A percentile compares a stretch with the other conserved stretches of the same genome.
phyloP scores from a whole-genome alignment of 176 grass and related monocot species.

The Hordeum vulgare region DNA sequence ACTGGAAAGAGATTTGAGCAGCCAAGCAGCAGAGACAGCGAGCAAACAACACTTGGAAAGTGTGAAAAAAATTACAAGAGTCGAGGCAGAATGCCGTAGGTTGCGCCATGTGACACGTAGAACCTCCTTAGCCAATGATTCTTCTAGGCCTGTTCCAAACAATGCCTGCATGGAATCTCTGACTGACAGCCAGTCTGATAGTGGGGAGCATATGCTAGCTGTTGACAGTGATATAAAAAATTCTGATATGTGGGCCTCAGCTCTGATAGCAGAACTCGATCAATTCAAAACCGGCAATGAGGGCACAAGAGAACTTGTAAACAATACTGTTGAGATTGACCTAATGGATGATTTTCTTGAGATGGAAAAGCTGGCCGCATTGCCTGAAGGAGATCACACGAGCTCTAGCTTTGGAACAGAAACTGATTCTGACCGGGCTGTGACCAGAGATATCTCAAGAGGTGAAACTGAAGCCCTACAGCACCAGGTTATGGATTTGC shows the following conservation, averaged over 20 bases:
- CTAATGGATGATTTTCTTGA: conserved; percentile 99
- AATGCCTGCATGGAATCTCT: conserved; percentile 55
- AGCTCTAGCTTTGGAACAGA: conserved; percentile 38
- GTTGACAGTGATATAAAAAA: conserved; percentile 58
- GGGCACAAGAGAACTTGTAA: conserved; percentile 40
- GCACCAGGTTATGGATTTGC: conserved; percentile 27
- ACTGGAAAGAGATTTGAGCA: conserved; percentile 80
- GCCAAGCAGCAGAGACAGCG: conserved; percentile 86
- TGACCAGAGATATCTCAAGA: conserved; percentile 26
- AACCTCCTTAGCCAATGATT: conserved; percentile 35
- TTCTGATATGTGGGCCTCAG: conserved; percentile 73
- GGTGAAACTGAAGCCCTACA: conserved; percentile 42
- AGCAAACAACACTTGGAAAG: conserved; percentile 90
- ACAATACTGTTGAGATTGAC: conserved; percentile 62
- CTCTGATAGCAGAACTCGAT: conserved; percentile 78
- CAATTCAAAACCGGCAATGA: conserved; percentile 57
- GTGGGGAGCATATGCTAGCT: conserved; percentile 54
- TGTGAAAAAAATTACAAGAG: conserved; percentile 70
- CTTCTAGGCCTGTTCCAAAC: conserved; percentile 29
- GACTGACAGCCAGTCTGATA: conserved; percentile 81
- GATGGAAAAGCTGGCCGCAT: conserved; percentile 86
- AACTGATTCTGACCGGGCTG: conserved; percentile 47
- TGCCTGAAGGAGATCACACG: conserved; percentile 39
- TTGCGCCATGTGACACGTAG: conserved; percentile 44
- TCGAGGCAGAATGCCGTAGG: conserved; percentile 79